These are phyloP conservation scores for Neostapfia colusana DNA, from an alignment of 176 grass and related monocot genomes.

Conservation along the genomic window DNA sequence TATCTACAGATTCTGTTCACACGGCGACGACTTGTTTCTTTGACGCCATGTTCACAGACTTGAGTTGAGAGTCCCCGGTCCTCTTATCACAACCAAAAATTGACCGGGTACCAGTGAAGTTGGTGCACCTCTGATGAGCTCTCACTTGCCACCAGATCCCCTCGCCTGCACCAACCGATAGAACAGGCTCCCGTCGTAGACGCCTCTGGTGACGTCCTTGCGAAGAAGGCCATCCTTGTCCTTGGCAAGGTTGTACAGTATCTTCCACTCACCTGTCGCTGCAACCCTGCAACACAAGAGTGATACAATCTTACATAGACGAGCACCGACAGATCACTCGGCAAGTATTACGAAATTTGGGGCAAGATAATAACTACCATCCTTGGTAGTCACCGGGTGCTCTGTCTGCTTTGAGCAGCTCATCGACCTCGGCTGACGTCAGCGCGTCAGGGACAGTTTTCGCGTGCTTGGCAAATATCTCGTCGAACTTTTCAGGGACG, in stretches of 20 bases:
- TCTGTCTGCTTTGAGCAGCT: constrained; percentile 58
- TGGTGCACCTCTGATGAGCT: background rate
- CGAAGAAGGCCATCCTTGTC: constrained; percentile 79
- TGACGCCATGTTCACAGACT: no score
- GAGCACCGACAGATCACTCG: background rate
- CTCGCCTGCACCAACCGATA: constrained; percentile 45
- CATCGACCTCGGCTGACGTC: constrained; percentile 55
- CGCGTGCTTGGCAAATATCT: constrained; percentile 67
- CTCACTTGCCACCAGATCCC: constrained; percentile 12
- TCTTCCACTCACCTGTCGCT: constrained; percentile 56
- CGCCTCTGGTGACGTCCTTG: constrained; percentile 48
- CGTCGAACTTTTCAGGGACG: constrained; percentile 66
- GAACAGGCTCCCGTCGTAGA: constrained; percentile 80
- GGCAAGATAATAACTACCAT: constrained; percentile 38
- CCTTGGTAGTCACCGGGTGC: constrained; percentile 47
- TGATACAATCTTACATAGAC: background rate
- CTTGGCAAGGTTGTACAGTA: constrained; percentile 55
- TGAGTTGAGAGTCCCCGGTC: no score
- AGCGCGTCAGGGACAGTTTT: constrained; percentile 57
- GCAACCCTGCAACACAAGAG: constrained; percentile 39
- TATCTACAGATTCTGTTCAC: no score
- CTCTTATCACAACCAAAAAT: no score
- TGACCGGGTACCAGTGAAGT: no score
- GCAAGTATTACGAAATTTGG: background rate
- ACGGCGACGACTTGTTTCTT: no score